phyloP scores from a whole-genome alignment of 1,284 basidiomycete species.

The Athelia sp. region DNA sequence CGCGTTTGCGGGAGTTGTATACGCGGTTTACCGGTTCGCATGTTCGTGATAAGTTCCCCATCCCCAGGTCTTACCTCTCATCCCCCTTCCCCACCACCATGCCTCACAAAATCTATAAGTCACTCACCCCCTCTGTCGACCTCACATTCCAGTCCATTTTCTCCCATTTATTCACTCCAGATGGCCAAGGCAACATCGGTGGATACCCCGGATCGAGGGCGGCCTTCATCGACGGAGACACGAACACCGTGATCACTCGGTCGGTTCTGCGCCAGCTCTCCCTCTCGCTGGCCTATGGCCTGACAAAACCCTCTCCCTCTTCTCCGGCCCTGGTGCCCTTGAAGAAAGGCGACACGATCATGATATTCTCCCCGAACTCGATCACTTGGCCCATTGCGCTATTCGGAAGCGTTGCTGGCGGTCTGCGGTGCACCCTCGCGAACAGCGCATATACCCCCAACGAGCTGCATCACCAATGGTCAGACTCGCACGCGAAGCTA shows the following conservation, averaged over 20 bases:
- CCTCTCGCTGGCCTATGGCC: constrained; percentile 49
- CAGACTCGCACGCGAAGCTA: constrained; percentile 47
- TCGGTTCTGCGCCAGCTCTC: constrained; percentile 48
- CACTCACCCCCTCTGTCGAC: no score
- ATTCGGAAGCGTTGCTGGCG: constrained; percentile 50
- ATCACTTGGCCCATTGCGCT: constrained; percentile 59
- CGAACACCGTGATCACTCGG: constrained; percentile 54
- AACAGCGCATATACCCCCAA: constrained; percentile 39
- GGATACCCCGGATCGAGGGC: constrained; percentile 34
- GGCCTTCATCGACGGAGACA: constrained; percentile 66
- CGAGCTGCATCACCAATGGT: constrained; percentile 46
- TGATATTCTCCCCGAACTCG: constrained; percentile 59
- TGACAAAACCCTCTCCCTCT: constrained; percentile 21
- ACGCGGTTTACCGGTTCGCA: no score
- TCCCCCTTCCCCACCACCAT: no score
- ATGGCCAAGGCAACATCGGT: constrained; percentile 26
- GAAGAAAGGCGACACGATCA: constrained; percentile 38
- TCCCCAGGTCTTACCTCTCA: not conserved
- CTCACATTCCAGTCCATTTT: no score
- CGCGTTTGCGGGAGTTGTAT: no score
- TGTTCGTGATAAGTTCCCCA: no score
- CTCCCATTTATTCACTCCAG: no score
- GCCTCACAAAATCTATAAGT: no score
- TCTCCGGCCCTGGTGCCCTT: constrained; percentile 26
- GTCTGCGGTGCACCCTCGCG: constrained; percentile 43